Conservation (phyloP, 768 basidiomycete species). For the Leccinellum rugosiceps region DNA sequence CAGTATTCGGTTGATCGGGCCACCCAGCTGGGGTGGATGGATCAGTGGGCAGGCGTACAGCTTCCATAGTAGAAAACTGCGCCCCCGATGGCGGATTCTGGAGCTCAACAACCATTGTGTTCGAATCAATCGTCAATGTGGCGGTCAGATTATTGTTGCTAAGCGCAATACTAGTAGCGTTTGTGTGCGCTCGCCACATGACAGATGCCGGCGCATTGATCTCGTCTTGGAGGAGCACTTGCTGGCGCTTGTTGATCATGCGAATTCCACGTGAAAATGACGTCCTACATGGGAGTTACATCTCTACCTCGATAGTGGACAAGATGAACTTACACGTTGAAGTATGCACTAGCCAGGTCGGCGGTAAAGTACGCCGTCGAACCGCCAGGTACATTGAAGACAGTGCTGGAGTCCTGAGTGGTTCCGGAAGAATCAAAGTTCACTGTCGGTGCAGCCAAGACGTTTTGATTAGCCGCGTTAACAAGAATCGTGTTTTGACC, state of each 20-base stretch:
- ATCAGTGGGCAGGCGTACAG: conserved; percentile 59
- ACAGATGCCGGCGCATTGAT: conserved; percentile 56
- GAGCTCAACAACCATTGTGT: conserved; percentile 65
- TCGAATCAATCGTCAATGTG: conserved; percentile 66
- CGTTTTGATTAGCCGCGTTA: conserved; percentile 74
- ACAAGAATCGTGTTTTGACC: conserved; percentile 95
- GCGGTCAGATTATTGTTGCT: conserved; percentile 58
- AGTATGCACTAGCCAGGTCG: conserved; percentile 76
- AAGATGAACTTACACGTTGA: conserved; percentile 52
- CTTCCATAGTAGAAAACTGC: conserved; percentile 50
- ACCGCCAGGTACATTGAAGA: conserved; percentile 52
- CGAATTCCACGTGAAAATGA: conserved; percentile 85
- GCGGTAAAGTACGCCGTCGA: conserved; percentile 84
- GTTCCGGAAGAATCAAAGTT: conserved; percentile 55
- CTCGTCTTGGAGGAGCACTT: conserved; percentile 94
- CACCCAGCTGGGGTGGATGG: conserved; percentile 55
- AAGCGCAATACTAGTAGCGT: conserved; percentile 71
- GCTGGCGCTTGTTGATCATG: conserved; percentile 74
- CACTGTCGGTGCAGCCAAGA: conserved; percentile 57
- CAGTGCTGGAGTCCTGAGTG: conserved; percentile 83
- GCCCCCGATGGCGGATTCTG: conserved; percentile 67
- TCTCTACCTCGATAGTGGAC: background rate
- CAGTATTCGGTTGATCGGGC: conserved; percentile 71
- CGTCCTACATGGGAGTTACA: conserved; percentile 40
- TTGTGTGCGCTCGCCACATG: conserved; percentile 95